Percentiles rank a stretch among this genome's conserved stretches.
phyloP scores from a whole-genome alignment of 1,284 basidiomycete species.

The Ustilago lituana region DNA sequence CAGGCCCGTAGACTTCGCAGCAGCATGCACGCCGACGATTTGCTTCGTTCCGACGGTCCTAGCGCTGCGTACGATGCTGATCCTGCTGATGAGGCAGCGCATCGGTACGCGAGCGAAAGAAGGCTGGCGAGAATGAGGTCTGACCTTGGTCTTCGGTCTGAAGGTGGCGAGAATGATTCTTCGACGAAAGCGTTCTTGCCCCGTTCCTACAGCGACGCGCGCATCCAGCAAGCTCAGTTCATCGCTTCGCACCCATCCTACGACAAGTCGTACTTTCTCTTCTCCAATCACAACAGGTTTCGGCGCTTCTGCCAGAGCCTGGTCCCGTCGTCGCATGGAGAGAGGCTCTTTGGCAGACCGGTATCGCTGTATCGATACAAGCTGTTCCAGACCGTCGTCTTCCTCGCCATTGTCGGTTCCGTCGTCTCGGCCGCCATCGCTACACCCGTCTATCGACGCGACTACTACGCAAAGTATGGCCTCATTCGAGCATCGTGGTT shows the following conservation, averaged over 20 bases:
- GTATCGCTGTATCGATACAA: constrained; percentile 72
- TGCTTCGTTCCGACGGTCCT: constrained; percentile 21
- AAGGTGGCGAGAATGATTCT: constrained; percentile 28
- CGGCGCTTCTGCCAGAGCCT: constrained; percentile 84
- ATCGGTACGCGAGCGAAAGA: constrained; percentile 74
- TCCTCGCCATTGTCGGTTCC: constrained; percentile 82
- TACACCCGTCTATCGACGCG: constrained; percentile 83
- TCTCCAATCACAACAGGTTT: constrained; percentile 81
- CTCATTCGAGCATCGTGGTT: constrained; percentile 82
- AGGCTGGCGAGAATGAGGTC: constrained; percentile 70
- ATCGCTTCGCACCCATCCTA: constrained; percentile 89
- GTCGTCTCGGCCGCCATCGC: constrained; percentile 86
- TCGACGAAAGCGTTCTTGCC: constrained; percentile 49
- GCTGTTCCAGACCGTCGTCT: constrained; percentile 79
- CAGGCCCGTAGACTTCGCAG: constrained; percentile 50
- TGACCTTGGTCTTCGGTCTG: constrained; percentile 57
- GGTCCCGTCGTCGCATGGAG: constrained; percentile 81
- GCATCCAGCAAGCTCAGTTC: constrained; percentile 85
- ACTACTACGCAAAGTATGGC: constrained; percentile 77
- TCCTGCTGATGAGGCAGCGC: constrained; percentile 61
- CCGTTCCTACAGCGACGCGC: constrained; percentile 74
- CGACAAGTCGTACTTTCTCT: constrained; percentile 89
- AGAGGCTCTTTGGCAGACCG: constrained; percentile 73
- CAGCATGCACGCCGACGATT: constrained; percentile 49
- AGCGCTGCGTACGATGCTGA: constrained; percentile 34